phyloP scores from a whole-genome alignment of 1,139 yeast species.

The Scheffersomyces quercinus region DNA sequence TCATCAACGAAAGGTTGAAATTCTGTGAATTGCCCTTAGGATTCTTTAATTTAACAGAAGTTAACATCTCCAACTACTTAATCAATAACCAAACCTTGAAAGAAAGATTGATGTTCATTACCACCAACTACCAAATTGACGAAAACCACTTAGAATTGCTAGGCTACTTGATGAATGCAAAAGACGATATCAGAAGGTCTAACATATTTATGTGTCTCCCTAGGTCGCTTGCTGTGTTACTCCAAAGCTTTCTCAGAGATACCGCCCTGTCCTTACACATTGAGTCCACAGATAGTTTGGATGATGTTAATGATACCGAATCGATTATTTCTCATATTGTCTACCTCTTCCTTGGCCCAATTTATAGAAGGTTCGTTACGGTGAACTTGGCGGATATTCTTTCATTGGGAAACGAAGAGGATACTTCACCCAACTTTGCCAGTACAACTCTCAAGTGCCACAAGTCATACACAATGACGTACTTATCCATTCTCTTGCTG shows the following conservation, averaged over 20 bases:
- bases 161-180: slow-evolving; percentile 13
- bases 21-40: slow-evolving; percentile 24
- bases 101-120: slow-evolving; percentile 14
- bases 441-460: background rate
- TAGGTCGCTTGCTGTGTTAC: slow-evolving; percentile 11
- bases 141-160: slow-evolving; percentile 16
- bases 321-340: slow-evolving; percentile 4
- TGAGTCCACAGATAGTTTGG: background rate
- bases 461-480: background rate
- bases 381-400: slow-evolving; percentile 4
- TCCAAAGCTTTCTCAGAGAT: slow-evolving; percentile 12
- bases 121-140: slow-evolving; percentile 22
- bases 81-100: slow-evolving; percentile 12
- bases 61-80: slow-evolving; percentile 11
- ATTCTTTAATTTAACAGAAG: slow-evolving; percentile 14
- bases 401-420: slow-evolving; percentile 4
- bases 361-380: slow-evolving; percentile 7
- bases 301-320: background rate
- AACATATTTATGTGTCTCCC: slow-evolving; percentile 22
- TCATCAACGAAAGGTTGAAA: slow-evolving; percentile 15
- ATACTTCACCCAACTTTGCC: too few relatives aligned
- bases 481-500: background rate
- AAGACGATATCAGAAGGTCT: slow-evolving; percentile 8
- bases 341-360: slow-evolving; percentile 10
- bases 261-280: slow-evolving; percentile 5